Percentiles rank a stretch among this genome's conserved stretches.
These are phyloP conservation scores for Angomonas ambiguus DNA, from an alignment of 208 protist genomes.

Conservation along the genomic window DNA sequence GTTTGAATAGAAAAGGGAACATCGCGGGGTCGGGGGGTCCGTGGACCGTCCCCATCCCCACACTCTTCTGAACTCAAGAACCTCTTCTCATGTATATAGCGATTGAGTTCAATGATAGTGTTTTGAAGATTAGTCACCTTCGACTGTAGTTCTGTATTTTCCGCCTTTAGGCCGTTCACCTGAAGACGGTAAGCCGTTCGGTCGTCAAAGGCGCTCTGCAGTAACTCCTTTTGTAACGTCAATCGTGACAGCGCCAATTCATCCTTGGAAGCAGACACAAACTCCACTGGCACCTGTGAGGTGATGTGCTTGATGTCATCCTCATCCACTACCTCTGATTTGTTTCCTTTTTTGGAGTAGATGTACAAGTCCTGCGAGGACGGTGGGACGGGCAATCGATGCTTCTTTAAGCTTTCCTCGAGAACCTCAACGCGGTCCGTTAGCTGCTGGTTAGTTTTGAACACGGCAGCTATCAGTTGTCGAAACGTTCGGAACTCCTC, in stretches of 20 bases:
- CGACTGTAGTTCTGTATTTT: constrained; percentile 42
- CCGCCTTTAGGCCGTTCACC: constrained; percentile 39
- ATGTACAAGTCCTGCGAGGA: constrained; percentile 30
- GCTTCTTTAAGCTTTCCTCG: constrained; percentile 33
- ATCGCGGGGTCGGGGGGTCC: constrained; percentile 67
- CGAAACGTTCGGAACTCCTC: constrained; percentile 66
- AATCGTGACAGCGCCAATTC: constrained; percentile 59
- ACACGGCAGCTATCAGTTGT: constrained; percentile 70
- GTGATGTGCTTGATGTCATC: constrained; percentile 8
- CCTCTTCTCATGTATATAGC: constrained; percentile 70
- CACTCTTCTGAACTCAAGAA: constrained; percentile 21
- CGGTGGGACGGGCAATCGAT: constrained; percentile 54
- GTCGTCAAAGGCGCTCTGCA: constrained; percentile 71
- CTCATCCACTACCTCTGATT: background rate
- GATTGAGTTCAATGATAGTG: constrained; percentile 43
- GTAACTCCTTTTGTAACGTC: constrained; percentile 54
- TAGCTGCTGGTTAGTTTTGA: constrained; percentile 62
- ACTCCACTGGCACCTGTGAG: constrained; percentile 30
- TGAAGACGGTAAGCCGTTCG: constrained; percentile 59
- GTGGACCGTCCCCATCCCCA: constrained; percentile 15
- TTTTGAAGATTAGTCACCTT: constrained; percentile 36
- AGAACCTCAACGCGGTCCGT: constrained; percentile 58
- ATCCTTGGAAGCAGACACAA: constrained; percentile 51
- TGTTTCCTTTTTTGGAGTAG: constrained; percentile 30
- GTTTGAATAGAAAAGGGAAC: constrained; percentile 66